Evolutionary conservation across 169 alveolate genomes (phyloP), one percentile per base, ranked within the genome.

Genomic region (Babesia ovis): DNA sequence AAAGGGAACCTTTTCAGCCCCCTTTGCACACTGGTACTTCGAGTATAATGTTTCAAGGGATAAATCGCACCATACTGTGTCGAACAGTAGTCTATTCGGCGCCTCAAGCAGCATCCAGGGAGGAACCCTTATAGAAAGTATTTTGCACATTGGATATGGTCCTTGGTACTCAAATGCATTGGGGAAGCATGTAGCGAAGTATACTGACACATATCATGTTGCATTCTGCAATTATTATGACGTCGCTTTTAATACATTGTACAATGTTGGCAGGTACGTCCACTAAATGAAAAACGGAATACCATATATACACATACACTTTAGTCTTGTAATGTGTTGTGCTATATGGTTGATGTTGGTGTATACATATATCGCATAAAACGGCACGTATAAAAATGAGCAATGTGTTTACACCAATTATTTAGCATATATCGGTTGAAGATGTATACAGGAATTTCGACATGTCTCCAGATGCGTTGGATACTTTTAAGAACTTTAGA

Each of bases 181-280:
- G 5, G 66, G 75, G 16, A 23, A n/a, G 34, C 29, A 20, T 23
- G 56, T 71, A 3, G 37, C 12, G 4, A 64, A 32, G 61, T 32
- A 34, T 25, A 43, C 9, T 4, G 60, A 75, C 29, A 14, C 50
- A 3, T 58, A 39, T 46, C 62, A 79, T 54, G 76, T 70, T 27
- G 56, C 82, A n/a, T 79, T 60, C 35, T 79, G 87, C 68, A 68
- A 79, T 37, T 25, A 56, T 25, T 79, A 79, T 31, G 87, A 79
- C 56, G 76, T 71, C 14, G 77, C 82, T 18, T 79, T 79, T 61
- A 79, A 79, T 48, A 79, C 77, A 4, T 41, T 68, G 70, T 68
- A 59, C 76, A 68, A 79, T 18, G 42, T 59, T 37, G 77, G 82
- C 27, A 68, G 74, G 87, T 79, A 45, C 4, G 74, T 69, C 46